Conservation (phyloP, 2,329 filamentous ascomycete species). For the Diaporthe velutina region DNA sequence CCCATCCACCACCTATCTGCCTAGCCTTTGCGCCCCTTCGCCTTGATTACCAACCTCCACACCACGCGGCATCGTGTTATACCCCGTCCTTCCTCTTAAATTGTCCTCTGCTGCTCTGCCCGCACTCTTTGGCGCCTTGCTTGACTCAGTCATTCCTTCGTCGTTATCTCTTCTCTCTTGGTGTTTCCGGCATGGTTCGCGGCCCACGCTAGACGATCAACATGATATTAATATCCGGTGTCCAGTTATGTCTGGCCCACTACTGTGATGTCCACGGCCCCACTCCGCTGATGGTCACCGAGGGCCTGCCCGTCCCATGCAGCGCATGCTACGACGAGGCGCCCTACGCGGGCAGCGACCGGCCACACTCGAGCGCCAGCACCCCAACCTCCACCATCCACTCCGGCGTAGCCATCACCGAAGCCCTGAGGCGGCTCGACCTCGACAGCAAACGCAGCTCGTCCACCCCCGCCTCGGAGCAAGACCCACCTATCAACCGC, state of each 20-base stretch:
- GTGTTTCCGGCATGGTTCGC: constrained; percentile 18
- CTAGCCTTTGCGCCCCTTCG: constrained; percentile 23
- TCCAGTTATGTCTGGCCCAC: constrained; percentile 77
- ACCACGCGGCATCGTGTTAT: neutral
- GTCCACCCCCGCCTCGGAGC: constrained; percentile 58
- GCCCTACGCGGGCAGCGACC: constrained; percentile 47
- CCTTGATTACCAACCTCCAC: constrained; percentile 19
- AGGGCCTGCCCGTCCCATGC: constrained; percentile 73
- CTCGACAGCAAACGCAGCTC: constrained; percentile 56
- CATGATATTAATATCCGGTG: constrained; percentile 54
- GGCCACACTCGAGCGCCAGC: constrained; percentile 56
- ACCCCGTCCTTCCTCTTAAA: constrained; percentile 17
- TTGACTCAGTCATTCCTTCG: constrained; percentile 4
- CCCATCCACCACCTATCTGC: constrained; percentile 10
- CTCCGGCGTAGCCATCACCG: constrained; percentile 54
- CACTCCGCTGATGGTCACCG: constrained; percentile 78
- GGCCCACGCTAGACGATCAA: constrained; percentile 22
- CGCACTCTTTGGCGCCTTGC: neutral
- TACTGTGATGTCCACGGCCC: constrained; percentile 80
- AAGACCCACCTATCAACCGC: constrained; percentile 58
- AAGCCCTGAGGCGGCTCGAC: constrained; percentile 62
- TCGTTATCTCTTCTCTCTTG: neutral
- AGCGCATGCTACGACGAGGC: constrained; percentile 67
- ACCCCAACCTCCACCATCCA: constrained; percentile 50
- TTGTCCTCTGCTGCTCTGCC: constrained; percentile 1